Conservation (phyloP, 139 green algal species). For the Nannochloris sp. region DNA sequence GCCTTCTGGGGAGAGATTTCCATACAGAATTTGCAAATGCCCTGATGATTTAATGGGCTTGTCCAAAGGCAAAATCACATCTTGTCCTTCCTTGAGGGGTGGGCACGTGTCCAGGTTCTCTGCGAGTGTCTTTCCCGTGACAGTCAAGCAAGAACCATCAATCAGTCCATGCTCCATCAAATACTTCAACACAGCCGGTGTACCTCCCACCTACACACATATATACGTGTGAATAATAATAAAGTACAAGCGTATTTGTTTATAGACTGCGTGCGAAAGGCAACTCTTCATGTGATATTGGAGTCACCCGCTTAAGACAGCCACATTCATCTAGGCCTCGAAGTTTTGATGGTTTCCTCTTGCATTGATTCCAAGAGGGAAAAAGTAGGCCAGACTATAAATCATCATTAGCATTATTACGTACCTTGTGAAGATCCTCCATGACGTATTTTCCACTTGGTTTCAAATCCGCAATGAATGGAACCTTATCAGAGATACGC, state of each 20-base stretch:
- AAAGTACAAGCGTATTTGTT: not conserved
- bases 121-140: slow-evolving; percentile 87
- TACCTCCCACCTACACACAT: slow-evolving; percentile 67
- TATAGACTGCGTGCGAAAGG: slow-evolving; percentile 8
- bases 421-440: slow-evolving; percentile 94
- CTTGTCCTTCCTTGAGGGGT: slow-evolving; percentile 76
- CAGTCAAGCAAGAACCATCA: slow-evolving; percentile 77
- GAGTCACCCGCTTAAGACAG: slow-evolving; percentile 1
- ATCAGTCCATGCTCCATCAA: slow-evolving; percentile 82
- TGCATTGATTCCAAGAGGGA: not conserved
- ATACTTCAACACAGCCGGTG: slow-evolving; percentile 93
- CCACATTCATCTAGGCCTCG: slow-evolving; percentile 1
- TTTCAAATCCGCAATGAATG: slow-evolving; percentile 96
- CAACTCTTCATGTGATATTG: slow-evolving; percentile 8
- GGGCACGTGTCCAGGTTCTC: slow-evolving; percentile 80
- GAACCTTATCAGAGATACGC: slow-evolving; percentile 68
- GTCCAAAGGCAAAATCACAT: slow-evolving; percentile 77
- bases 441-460: slow-evolving; percentile 94
- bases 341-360: slow-evolving; percentile 2
- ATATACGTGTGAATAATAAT: not conserved
- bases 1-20: slow-evolving; percentile 87
- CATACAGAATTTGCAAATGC: slow-evolving; percentile 86
- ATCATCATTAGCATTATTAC: not conserved
- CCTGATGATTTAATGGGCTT: slow-evolving; percentile 76
- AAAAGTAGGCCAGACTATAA: not conserved